Base-by-base conservation (phyloP, 2,329 filamentous ascomycete species). In the Claviceps cyperi region DNA sequence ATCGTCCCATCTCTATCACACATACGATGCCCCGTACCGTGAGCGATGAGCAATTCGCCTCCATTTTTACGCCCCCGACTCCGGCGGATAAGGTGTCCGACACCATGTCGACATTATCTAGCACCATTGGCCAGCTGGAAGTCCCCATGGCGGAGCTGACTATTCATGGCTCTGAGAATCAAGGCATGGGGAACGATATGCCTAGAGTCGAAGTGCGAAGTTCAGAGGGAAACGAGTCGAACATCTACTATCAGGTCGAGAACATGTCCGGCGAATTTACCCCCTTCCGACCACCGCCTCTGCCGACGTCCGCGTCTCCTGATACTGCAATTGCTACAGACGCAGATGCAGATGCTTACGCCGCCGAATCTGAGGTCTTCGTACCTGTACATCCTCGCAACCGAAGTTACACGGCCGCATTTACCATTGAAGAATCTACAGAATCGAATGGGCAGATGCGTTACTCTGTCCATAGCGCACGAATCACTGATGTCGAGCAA, bases 1-100 rank as follows among this genome's bases (percentile, higher is more conserved):
- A 98, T 69, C 83, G 92, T 54, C 92, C 92, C 44, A 91, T 98
- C 61, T 94, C 88, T 50, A 80, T 96, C 56, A 89, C 83, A 47
- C 82, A 83, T 59, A 83, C 84, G 57, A 83, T 95, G 62, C 92
- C 85, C 50, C 81, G 78, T 58, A 72, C 76, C 19, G 77, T 89
- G 44, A 81, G 78, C 48, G 74, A 84, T 54, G 83, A 86, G 62
- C 76, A 83, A 47, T 96, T 97, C 66, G 83, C 86, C 54, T 76
- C 84, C 61, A 90, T 98, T 61, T 97, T 97, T 66, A 74, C 81
- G 43, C 64, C 71, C 51, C 75, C 73, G 49, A 66, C 68, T 21
- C 73, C 73, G 57, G 60, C 66, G 53, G 70, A 69, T 61, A 69
- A 71, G 70, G 75, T 77, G 59, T 65, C 69, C 62, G 75, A 77